Percentiles rank a stretch among this genome's conserved stretches.
Evolutionary conservation across 2,329 filamentous ascomycete species (phyloP).

Genomic region (Chrysosphaeria jannelii): DNA sequence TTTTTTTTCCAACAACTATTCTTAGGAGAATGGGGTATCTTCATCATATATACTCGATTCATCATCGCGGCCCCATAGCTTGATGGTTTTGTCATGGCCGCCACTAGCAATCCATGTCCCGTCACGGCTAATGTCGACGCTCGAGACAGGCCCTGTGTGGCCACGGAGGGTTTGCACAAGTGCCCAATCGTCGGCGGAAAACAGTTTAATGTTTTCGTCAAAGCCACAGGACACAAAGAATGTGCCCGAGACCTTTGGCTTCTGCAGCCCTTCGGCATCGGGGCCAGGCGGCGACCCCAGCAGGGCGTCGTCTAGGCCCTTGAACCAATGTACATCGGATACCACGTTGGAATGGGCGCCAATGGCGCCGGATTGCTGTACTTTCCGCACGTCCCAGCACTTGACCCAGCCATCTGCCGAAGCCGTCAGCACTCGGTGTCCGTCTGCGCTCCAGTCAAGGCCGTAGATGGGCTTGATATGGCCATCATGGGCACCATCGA

Average conservation of each 20-base stretch:
- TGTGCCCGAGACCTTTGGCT: slow-evolving; percentile 64
- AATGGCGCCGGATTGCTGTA: slow-evolving; percentile 54
- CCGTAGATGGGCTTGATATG: slow-evolving; percentile 79
- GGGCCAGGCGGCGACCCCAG: slow-evolving; percentile 26
- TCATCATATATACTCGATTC: slow-evolving; percentile 10
- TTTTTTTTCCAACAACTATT: background rate
- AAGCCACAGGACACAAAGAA: slow-evolving; percentile 82
- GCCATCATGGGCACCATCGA: slow-evolving; percentile 58
- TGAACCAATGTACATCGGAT: slow-evolving; percentile 81
- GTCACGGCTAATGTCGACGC: slow-evolving; percentile 63
- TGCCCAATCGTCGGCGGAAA: slow-evolving; percentile 89
- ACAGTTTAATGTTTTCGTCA: slow-evolving; percentile 84
- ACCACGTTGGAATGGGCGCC: slow-evolving; percentile 80
- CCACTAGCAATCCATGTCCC: slow-evolving; percentile 82
- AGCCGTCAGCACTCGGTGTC: slow-evolving; percentile 72
- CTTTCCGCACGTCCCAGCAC: slow-evolving; percentile 88
- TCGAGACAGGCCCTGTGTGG: slow-evolving; percentile 76
- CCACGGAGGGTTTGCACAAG: slow-evolving; percentile 65
- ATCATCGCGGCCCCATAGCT: slow-evolving; percentile 80
- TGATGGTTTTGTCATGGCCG: slow-evolving; percentile 81
- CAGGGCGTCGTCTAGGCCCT: slow-evolving; percentile 48
- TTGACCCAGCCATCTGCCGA: slow-evolving; percentile 90
- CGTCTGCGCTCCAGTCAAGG: slow-evolving; percentile 75
- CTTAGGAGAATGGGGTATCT: too few species aligned
- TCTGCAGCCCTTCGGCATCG: slow-evolving; percentile 25